Conservation (phyloP, 495 filamentous ascomycete species). For the Letharia columbiana region DNA sequence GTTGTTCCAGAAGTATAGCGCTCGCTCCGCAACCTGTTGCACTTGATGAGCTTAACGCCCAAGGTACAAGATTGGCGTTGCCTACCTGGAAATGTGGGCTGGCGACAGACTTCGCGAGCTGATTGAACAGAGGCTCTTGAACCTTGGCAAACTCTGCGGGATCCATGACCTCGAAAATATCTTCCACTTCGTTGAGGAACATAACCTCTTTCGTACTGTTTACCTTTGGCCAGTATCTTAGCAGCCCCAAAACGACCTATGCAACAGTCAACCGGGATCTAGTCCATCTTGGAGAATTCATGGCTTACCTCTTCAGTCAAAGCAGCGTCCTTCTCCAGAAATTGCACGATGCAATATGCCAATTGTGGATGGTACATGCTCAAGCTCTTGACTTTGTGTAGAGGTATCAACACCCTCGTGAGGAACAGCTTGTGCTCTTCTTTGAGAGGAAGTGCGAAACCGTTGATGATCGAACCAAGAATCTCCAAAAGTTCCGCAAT, state of each 20-base stretch:
- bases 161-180: constrained; percentile 99
- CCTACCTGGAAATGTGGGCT: constrained; percentile 94
- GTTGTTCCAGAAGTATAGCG: constrained; percentile 99
- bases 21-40: constrained; percentile 77
- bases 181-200: constrained; percentile 98
- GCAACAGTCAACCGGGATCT: constrained; percentile 10
- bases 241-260: constrained; percentile 84
- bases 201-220: constrained; percentile 99
- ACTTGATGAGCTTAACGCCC: constrained; percentile 7
- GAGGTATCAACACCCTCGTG: constrained; percentile 80
- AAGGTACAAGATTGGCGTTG: background rate
- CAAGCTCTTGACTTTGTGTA: constrained; percentile 97
- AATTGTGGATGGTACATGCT: constrained; percentile 99
- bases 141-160: constrained; percentile 98
- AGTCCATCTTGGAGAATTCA: constrained; percentile 9
- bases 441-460: constrained; percentile 93
- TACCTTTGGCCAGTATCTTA: constrained; percentile 97
- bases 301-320: constrained; percentile 82
- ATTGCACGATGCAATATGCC: constrained; percentile 98
- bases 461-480: constrained; percentile 97
- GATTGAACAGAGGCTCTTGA: constrained; percentile 92
- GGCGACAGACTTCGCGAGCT: constrained; percentile 94
- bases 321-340: constrained; percentile 94
- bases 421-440: constrained; percentile 99
- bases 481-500: constrained; percentile 97